These are phyloP conservation scores for Trichoderma atrobrunneum DNA, from an alignment of 2,329 filamentous ascomycete genomes.

Conservation along the genomic window DNA sequence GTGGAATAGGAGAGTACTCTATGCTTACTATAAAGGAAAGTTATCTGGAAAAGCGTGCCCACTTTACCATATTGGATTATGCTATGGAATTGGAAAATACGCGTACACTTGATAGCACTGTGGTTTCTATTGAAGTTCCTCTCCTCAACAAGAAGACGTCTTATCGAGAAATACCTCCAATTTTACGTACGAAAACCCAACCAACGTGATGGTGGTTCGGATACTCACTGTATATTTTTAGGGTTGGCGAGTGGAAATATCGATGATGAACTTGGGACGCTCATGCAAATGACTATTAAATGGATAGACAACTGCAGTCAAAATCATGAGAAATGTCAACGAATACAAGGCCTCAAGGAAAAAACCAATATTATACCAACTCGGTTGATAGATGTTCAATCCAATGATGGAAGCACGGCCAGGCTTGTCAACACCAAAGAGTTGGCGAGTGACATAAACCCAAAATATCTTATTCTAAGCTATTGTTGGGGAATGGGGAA, in stretches of 20 bases:
- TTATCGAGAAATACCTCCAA: neutral
- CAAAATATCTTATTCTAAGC: neutral
- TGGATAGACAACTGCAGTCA: neutral
- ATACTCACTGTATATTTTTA: neutral
- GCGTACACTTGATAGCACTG: too few relatives aligned
- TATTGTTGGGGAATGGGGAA: neutral
- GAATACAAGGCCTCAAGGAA: neutral
- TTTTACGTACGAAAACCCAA: neutral
- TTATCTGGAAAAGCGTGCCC: too few relatives aligned
- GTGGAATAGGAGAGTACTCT: neutral
- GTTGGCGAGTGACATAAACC: neutral
- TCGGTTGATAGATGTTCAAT: neutral
- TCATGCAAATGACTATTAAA: neutral
- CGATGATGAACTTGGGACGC: neutral
- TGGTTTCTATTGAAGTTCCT: neutral
- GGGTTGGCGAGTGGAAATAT: neutral
- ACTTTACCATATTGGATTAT: too few relatives aligned
- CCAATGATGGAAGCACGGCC: neutral
- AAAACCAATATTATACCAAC: neutral
- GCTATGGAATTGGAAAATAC: too few relatives aligned
- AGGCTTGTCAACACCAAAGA: neutral
- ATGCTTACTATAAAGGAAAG: neutral
- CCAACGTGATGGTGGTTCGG: neutral
- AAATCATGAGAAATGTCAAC: neutral
- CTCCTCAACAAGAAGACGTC: neutral